These are phyloP conservation scores for Ascochyta rabiei DNA, from an alignment of 2,329 filamentous ascomycete genomes.

Conservation along the genomic window DNA sequence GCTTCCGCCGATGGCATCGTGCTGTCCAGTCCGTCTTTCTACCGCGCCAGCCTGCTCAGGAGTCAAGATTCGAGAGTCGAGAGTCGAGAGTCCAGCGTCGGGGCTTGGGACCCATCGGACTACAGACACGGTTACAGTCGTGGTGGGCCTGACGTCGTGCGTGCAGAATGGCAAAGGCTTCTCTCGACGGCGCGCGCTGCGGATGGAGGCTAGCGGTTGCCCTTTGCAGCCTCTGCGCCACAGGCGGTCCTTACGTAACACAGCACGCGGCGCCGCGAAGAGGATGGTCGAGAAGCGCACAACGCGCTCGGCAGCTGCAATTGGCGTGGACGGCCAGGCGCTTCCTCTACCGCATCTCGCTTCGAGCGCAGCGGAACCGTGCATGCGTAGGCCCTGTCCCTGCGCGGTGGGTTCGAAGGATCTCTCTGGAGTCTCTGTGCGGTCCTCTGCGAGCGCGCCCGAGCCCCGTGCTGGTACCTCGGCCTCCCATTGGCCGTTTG, in stretches of 20 bases:
- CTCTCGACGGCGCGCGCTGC: not conserved
- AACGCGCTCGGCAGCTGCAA: not conserved
- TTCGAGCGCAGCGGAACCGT: slow-evolving; percentile 9
- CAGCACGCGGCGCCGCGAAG: not conserved
- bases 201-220: not conserved
- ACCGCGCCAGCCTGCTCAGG: not conserved
- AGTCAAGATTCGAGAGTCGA: too few relatives aligned
- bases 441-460: slow-evolving; percentile 4
- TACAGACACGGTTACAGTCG: not conserved
- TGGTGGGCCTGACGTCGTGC: slow-evolving; percentile 10
- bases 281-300: not conserved
- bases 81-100: too few relatives aligned
- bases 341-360: not conserved
- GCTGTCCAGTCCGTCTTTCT: slow-evolving; percentile 2
- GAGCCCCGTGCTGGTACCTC: not conserved
- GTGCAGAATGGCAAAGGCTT: slow-evolving; percentile 3
- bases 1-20: not conserved
- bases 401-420: slow-evolving; percentile 2
- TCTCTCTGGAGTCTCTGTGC: not conserved
- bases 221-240: not conserved
- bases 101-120: not conserved
- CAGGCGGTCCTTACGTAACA: slow-evolving; percentile 6
- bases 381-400: slow-evolving; percentile 4
- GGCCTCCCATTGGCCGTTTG: slow-evolving; percentile 32
- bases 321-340: not conserved